Conservation (phyloP, 192 early-diverging fungal genomes). For the Lobulomyces angularis region DNA sequence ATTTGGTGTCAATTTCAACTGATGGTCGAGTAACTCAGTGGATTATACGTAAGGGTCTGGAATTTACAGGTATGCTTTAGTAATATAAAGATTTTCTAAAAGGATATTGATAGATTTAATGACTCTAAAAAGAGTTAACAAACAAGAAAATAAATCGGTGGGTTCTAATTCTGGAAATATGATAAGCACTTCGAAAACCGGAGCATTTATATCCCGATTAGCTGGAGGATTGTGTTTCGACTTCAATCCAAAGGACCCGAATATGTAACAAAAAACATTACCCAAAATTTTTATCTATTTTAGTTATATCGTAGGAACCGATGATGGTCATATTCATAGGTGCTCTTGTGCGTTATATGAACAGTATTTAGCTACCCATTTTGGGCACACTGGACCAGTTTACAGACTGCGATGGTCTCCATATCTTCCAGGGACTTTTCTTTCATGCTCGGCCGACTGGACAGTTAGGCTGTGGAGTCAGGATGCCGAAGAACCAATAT, state of each 20-base stretch:
- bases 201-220: conserved; percentile 42
- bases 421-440: conserved; percentile 27
- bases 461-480: conserved; percentile 40
- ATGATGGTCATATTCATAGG: conserved; percentile 42
- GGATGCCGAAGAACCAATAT: conserved; percentile 31
- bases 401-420: conserved; percentile 46
- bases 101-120: conserved; percentile 29
- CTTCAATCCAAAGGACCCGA: conserved; percentile 43
- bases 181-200: conserved; percentile 7
- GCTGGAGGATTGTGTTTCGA: conserved; percentile 49
- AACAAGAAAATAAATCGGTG: conserved; percentile 23
- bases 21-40: conserved; percentile 47
- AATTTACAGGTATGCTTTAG: conserved; percentile 29
- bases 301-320: conserved; percentile 47
- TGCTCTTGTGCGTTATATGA: conserved; percentile 52
- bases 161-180: conserved; percentile 12
- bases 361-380: conserved; percentile 42
- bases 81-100: conserved; percentile 1
- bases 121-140: conserved; percentile 39
- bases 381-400: conserved; percentile 40
- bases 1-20: conserved; percentile 37
- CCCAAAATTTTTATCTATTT: background rate
- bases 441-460: conserved; percentile 44
- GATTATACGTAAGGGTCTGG: conserved; percentile 40
- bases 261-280: conserved; percentile 25